phyloP scores from a whole-genome alignment of 176 grass and related monocot genomes.

The Oryza coarctata region DNA sequence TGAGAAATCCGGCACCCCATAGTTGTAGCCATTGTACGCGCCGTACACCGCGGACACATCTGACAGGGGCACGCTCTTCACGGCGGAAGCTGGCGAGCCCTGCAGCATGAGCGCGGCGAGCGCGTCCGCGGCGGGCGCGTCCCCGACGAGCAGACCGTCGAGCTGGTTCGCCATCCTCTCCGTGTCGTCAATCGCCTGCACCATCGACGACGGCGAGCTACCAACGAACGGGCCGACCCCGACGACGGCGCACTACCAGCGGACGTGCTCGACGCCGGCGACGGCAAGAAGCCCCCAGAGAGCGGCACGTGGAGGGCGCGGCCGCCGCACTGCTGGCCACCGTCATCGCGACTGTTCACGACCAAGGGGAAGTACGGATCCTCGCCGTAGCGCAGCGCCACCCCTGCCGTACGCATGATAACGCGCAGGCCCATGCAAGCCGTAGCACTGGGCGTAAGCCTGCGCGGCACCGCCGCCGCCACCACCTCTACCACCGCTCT shows the following conservation, averaged over 20 bases:
- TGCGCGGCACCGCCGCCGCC: background rate
- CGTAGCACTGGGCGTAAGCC: constrained; percentile 23
- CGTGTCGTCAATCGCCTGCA: constrained; percentile 7
- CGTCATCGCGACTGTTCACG: constrained; percentile 36
- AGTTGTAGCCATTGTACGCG: constrained; percentile 24
- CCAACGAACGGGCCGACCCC: constrained; percentile 32
- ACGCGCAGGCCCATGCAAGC: constrained; percentile 4
- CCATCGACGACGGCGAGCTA: constrained; percentile 8
- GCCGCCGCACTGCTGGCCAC: constrained; percentile 8
- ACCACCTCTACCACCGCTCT: background rate
- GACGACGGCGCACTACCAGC: constrained; percentile 21
- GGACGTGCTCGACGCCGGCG: constrained; percentile 21
- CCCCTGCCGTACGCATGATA: constrained; percentile 12
- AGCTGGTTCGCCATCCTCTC: constrained; percentile 35
- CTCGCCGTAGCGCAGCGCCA: background rate
- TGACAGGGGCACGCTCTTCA: background rate
- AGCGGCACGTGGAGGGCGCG: background rate
- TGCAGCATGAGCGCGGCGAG: constrained; percentile 4
- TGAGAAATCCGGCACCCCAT: constrained; percentile 35
- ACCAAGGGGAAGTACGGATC: constrained; percentile 29
- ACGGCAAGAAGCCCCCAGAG: constrained; percentile 11
- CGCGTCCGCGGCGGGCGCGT: constrained; percentile 7
- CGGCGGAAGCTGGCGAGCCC: background rate
- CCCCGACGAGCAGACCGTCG: constrained; percentile 25
- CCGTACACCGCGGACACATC: constrained; percentile 3